A percentile compares a stretch with the other conserved stretches of the same genome.
Evolutionary conservation across 2,329 filamentous ascomycete species (phyloP).

Genomic region (Massarina eburnea): DNA sequence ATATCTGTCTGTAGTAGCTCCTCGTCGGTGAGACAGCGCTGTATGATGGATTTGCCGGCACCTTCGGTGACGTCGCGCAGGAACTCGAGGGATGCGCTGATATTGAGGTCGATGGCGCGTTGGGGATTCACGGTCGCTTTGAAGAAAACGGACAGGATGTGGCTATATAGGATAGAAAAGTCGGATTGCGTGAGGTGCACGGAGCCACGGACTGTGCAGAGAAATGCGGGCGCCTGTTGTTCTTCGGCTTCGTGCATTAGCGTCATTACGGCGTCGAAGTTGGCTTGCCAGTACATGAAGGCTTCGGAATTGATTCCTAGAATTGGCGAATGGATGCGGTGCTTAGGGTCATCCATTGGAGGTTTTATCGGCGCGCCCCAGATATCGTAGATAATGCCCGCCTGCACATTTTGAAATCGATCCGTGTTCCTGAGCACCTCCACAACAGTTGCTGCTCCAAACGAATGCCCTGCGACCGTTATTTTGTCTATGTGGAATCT

Average conservation of each 20-base stretch:
- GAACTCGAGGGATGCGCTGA: constrained; percentile 64
- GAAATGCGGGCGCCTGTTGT: constrained; percentile 49
- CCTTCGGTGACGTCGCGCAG: constrained; percentile 54
- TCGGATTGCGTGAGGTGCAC: constrained; percentile 68
- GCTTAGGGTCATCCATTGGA: constrained; percentile 45
- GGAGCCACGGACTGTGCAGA: constrained; percentile 57
- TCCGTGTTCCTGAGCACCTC: constrained; percentile 60
- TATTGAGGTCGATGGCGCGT: constrained; percentile 64
- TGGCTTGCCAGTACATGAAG: constrained; percentile 70
- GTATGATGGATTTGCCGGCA: constrained; percentile 48
- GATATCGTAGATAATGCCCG: constrained; percentile 67
- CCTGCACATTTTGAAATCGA: constrained; percentile 59
- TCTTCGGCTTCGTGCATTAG: constrained; percentile 60
- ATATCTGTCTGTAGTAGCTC: constrained; percentile 50
- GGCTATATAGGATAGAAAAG: constrained; percentile 65
- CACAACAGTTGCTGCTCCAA: constrained; percentile 65
- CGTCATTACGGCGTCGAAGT: constrained; percentile 60
- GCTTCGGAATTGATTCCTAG: constrained; percentile 68
- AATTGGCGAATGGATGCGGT: constrained; percentile 57
- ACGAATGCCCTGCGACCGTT: constrained; percentile 67
- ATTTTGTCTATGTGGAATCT: constrained; percentile 59
- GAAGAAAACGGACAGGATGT: constrained; percentile 58
- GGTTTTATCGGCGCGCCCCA: constrained; percentile 58
- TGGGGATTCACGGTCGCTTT: constrained; percentile 66
- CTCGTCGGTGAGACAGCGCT: constrained; percentile 57